phyloP scores from a whole-genome alignment of 768 basidiomycete genomes.

The Kwoniella botswanensis region DNA sequence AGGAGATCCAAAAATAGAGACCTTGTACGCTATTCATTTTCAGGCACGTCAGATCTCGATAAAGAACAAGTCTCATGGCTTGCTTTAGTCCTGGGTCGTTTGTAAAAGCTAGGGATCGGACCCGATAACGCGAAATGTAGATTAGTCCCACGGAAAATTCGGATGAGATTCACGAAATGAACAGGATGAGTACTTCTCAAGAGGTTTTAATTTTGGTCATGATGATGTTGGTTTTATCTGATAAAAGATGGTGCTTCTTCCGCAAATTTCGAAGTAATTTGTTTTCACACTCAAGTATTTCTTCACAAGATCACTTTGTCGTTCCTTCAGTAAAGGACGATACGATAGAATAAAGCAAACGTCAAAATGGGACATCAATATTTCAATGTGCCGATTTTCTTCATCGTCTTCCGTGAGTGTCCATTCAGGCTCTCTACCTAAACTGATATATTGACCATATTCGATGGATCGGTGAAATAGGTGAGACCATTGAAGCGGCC shows the following conservation, averaged over 20 bases:
- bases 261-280: too few species aligned
- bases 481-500: slow-evolving; percentile 85
- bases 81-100: neutral
- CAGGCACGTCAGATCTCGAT: slow-evolving; percentile 12
- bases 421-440: too few species aligned
- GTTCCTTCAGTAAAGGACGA: too few species aligned
- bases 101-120: neutral
- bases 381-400: slow-evolving; percentile 91
- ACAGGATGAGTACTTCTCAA: neutral
- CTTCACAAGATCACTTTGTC: too few species aligned
- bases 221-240: neutral
- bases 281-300: too few species aligned
- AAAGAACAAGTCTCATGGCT: too few species aligned
- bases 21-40: neutral
- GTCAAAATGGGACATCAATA: slow-evolving; percentile 69
- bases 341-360: too few species aligned
- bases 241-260: neutral
- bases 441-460: too few species aligned
- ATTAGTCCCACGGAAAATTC: neutral
- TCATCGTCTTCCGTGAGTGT: slow-evolving; percentile 80
- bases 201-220: too few species aligned
- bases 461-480: slow-evolving; percentile 12
- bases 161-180: neutral
- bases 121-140: slow-evolving; percentile 1
- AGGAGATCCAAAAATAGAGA: too few species aligned